phyloP scores from a whole-genome alignment of 2,329 filamentous ascomycete species.

The Alternaria sp. region DNA sequence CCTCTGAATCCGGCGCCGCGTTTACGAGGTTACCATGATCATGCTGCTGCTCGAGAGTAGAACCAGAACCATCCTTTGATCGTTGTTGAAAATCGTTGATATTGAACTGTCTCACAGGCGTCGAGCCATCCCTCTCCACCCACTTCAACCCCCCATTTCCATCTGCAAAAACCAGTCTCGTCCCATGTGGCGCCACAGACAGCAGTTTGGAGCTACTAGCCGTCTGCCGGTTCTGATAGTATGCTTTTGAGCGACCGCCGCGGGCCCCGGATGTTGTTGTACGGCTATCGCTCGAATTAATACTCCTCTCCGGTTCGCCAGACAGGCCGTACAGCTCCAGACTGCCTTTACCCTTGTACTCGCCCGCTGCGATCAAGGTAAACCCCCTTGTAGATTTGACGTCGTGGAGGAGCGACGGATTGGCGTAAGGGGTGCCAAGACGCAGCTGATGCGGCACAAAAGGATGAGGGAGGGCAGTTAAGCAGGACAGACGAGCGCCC shows the following conservation, averaged over 20 bases:
- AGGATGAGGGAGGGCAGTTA: conserved; percentile 74
- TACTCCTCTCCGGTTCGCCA: conserved; percentile 41
- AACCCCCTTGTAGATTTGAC: conserved; percentile 66
- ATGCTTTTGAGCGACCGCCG: conserved; percentile 52
- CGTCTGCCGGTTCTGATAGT: conserved; percentile 76
- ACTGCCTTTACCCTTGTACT: conserved; percentile 91
- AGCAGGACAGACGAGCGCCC: conserved; percentile 78
- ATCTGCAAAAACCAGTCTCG: conserved; percentile 83
- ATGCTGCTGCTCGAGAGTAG: neutral
- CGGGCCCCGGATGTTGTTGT: conserved; percentile 19
- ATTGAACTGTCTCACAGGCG: conserved; percentile 64
- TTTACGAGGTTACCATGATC: conserved; percentile 5
- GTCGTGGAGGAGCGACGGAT: conserved; percentile 62
- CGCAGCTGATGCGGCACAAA: conserved; percentile 71
- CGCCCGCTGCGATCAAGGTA: conserved; percentile 82
- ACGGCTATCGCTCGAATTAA: conserved; percentile 41
- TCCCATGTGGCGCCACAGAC: conserved; percentile 82
- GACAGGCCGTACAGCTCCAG: conserved; percentile 83
- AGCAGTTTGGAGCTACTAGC: conserved; percentile 82
- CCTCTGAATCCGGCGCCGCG: neutral
- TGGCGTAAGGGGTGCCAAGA: conserved; percentile 63
- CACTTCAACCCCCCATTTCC: conserved; percentile 86
- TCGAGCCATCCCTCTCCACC: conserved; percentile 83
- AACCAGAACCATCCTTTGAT: neutral
- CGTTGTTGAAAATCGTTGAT: conserved; percentile 57